Evolutionary conservation across 2,329 filamentous ascomycete genomes (phyloP).

Genomic region (Sphaerulina musiva): DNA sequence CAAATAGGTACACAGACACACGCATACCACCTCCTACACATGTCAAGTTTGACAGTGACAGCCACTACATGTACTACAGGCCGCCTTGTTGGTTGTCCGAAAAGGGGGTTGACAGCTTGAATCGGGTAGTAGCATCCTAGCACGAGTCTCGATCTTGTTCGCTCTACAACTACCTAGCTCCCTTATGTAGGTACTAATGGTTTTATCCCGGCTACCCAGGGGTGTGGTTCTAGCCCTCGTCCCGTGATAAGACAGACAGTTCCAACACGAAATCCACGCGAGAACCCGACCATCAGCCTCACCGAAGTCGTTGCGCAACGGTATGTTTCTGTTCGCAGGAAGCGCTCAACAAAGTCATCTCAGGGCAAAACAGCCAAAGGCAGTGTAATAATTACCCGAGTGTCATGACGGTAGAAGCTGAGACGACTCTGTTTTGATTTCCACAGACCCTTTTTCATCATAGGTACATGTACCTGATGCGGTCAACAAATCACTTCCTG

Average conservation of each 20-base stretch:
- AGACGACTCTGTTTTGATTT: background rate
- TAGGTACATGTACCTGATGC: background rate
- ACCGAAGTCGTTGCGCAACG: background rate
- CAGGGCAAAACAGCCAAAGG: background rate
- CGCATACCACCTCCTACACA: background rate
- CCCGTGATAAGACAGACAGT: background rate
- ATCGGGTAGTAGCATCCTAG: constrained; percentile 3
- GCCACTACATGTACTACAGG: background rate
- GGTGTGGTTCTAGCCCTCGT: background rate
- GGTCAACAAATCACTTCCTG: background rate
- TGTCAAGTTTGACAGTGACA: background rate
- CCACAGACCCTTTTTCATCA: no score
- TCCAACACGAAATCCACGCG: background rate
- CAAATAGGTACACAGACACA: background rate
- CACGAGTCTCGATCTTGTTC: constrained; percentile 5
- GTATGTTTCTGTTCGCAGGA: background rate
- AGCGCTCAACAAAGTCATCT: background rate
- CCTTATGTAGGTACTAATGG: background rate
- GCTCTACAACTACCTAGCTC: background rate
- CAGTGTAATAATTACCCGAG: background rate
- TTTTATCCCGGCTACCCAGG: background rate
- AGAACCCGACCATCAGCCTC: background rate
- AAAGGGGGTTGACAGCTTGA: background rate
- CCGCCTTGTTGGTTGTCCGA: background rate
- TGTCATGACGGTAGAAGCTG: background rate